These are phyloP conservation scores for Leishmania guyanensis DNA, from an alignment of 208 protist genomes.

Conservation along the genomic window DNA sequence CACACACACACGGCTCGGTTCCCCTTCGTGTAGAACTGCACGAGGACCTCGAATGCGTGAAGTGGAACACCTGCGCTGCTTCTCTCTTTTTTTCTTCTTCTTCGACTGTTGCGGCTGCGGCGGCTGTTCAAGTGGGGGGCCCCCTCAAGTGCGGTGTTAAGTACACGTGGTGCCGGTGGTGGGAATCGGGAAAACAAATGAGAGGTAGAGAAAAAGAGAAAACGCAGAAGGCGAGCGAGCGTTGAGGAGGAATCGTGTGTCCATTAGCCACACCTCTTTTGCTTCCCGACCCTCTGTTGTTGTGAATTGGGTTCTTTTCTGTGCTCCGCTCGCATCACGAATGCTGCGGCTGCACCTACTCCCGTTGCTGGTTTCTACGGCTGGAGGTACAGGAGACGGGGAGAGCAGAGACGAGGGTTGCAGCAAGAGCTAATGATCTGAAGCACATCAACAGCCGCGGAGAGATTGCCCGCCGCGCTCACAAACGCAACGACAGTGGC, in stretches of 20 bases:
- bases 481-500: slow-evolving; percentile 4
- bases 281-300: no score
- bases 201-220: no score
- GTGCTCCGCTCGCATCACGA: neutral
- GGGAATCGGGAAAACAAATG: neutral
- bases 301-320: neutral
- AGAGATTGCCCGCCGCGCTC: neutral
- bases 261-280: no score
- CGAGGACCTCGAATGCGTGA: neutral
- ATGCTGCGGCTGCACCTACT: neutral
- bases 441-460: neutral
- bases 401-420: neutral
- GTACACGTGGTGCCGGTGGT: neutral
- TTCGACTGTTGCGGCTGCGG: neutral
- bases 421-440: neutral
- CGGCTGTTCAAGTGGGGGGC: no score
- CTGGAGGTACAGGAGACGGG: no score
- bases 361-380: neutral
- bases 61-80: neutral
- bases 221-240: no score
- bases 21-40: neutral
- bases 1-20: neutral
- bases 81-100: neutral
- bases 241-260: neutral
- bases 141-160: neutral